Evolutionary conservation across 352 stramenopile species (phyloP).

Genomic region (Pythium oligandrum): DNA sequence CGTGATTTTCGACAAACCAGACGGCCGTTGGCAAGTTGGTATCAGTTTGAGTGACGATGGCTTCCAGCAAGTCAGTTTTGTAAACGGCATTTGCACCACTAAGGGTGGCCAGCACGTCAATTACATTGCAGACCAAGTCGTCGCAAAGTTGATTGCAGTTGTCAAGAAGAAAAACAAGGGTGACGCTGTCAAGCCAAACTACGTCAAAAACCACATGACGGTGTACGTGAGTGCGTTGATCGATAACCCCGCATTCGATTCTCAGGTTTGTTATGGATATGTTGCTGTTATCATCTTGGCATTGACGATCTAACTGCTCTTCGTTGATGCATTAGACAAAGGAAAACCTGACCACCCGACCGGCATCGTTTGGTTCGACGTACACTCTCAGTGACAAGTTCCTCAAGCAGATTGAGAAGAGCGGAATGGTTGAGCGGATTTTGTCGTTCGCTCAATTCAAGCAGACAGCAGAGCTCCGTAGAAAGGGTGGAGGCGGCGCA

Average conservation of each 20-base stretch:
- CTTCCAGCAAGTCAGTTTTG: constrained; percentile 96
- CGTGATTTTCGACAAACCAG: constrained; percentile 91
- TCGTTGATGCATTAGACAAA: constrained; percentile 79
- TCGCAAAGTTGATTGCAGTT: constrained; percentile 84
- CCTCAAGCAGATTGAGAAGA: constrained; percentile 86
- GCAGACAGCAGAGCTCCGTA: constrained; percentile 87
- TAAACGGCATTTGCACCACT: constrained; percentile 97
- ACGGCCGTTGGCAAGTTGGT: constrained; percentile 93
- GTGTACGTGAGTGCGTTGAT: constrained; percentile 97
- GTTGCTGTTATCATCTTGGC: too few species aligned
- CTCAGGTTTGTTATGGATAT: constrained; percentile 51
- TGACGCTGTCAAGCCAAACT: constrained; percentile 90
- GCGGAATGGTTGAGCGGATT: constrained; percentile 88
- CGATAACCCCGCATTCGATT: constrained; percentile 98
- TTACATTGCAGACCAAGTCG: constrained; percentile 90
- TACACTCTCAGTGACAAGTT: constrained; percentile 86
- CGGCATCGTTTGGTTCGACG: constrained; percentile 81
- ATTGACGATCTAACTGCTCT: too few species aligned
- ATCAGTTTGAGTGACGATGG: constrained; percentile 90
- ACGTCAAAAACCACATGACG: constrained; percentile 94
- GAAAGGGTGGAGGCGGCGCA: constrained; percentile 71
- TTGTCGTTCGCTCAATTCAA: constrained; percentile 91
- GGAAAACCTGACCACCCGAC: constrained; percentile 92
- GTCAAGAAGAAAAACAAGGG: constrained; percentile 94
- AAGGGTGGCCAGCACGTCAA: constrained; percentile 96